These are phyloP conservation scores for Sparassis latifolia DNA, from an alignment of 1,284 basidiomycete species.

Conservation along the genomic window DNA sequence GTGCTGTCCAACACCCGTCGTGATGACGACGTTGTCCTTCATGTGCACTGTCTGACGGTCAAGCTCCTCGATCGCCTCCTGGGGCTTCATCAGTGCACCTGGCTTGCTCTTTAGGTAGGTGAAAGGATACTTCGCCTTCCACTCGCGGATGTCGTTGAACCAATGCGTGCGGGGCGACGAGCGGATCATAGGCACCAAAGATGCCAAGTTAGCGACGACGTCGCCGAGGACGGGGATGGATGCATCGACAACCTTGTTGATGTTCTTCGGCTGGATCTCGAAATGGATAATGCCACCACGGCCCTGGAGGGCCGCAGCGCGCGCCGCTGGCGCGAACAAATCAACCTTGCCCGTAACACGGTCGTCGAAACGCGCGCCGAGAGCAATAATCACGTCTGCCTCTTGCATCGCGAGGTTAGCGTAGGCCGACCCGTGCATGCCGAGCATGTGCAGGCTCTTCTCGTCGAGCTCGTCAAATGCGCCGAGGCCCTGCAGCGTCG, in stretches of 20 bases:
- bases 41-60: constrained; percentile 62
- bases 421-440: constrained; percentile 98
- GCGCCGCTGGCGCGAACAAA: constrained; percentile 87
- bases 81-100: constrained; percentile 84
- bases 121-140: constrained; percentile 92
- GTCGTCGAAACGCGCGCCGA: constrained; percentile 96
- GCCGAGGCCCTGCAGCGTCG: constrained; percentile 93
- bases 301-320: constrained; percentile 80
- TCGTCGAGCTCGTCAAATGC: constrained; percentile 91
- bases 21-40: constrained; percentile 86
- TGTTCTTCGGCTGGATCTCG: constrained; percentile 97
- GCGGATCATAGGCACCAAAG: constrained; percentile 78
- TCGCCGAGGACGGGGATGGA: constrained; percentile 93
- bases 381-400: constrained; percentile 95
- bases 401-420: constrained; percentile 97
- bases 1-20: constrained; percentile 97
- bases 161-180: constrained; percentile 65
- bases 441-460: constrained; percentile 93
- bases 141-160: constrained; percentile 76
- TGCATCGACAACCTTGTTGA: constrained; percentile 98
- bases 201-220: constrained; percentile 77
- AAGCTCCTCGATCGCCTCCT: constrained; percentile 93
- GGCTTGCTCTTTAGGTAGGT: constrained; percentile 67
- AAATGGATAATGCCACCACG: constrained; percentile 98
- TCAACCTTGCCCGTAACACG: constrained; percentile 93